These are phyloP conservation scores for Diaporthe citri DNA, from an alignment of 2,329 filamentous ascomycete genomes.

Conservation along the genomic window DNA sequence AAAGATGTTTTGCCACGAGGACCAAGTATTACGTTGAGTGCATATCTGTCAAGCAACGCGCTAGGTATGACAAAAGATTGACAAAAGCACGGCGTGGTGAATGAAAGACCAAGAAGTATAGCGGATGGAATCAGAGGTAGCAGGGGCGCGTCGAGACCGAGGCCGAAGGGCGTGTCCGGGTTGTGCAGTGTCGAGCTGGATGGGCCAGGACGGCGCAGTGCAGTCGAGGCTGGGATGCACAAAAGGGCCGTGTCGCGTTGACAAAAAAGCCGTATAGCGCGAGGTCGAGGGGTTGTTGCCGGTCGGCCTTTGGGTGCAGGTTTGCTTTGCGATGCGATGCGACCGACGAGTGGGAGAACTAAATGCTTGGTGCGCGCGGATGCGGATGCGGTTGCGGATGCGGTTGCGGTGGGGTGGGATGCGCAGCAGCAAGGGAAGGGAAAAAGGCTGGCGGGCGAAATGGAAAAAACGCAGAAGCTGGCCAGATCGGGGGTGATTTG, in stretches of 20 bases:
- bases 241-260: conserved; percentile 30
- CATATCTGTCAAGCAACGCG: conserved; percentile 51
- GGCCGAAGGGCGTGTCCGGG: conserved; percentile 31
- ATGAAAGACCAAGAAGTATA: conserved; percentile 28
- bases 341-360: conserved; percentile 2
- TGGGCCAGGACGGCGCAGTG: conserved; percentile 7
- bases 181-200: conserved; percentile 17
- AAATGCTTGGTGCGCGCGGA: conserved; percentile 13
- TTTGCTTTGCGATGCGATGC: conserved; percentile 38
- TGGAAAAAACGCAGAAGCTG: conserved; percentile 57
- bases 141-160: conserved; percentile 37
- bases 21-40: conserved; percentile 48
- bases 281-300: conserved; percentile 18
- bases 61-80: conserved; percentile 14
- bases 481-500: conserved; percentile 54
- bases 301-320: conserved; percentile 18
- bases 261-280: not conserved
- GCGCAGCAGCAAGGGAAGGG: conserved; percentile 28
- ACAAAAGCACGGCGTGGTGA: conserved; percentile 14
- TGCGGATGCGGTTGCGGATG: conserved; percentile 23
- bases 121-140: conserved; percentile 22
- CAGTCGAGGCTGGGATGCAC: conserved; percentile 26
- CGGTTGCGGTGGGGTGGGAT: conserved; percentile 38
- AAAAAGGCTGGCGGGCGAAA: conserved; percentile 36
- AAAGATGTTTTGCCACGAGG: conserved; percentile 42